Conservation (phyloP, 441 rosid genomes). For the Pelargonium australe region DNA sequence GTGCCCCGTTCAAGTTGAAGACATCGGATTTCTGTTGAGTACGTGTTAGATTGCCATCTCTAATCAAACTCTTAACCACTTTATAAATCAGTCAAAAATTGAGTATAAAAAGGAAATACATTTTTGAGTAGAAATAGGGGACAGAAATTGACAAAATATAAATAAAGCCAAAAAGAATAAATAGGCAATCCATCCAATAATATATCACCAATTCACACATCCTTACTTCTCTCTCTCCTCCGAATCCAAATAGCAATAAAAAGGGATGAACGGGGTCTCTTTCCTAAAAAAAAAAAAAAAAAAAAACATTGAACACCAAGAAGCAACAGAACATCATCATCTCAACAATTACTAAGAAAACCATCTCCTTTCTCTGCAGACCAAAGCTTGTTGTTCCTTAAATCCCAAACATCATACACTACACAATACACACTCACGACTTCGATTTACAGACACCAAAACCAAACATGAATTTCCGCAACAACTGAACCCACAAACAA, state of each 20-base stretch:
- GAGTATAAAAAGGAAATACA: not conserved
- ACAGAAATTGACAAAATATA: not conserved
- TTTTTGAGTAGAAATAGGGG: not conserved
- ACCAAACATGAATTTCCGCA: not conserved
- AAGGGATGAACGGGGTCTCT: not conserved
- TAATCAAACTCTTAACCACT: too few relatives aligned
- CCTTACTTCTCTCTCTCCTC: too few relatives aligned
- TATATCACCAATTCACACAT: not conserved
- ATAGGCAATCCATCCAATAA: not conserved
- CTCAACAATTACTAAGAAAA: not conserved
- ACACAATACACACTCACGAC: not conserved
- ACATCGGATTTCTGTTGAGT: too few relatives aligned
- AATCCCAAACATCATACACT: not conserved
- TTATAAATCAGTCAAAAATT: not conserved
- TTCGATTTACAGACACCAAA: not conserved
- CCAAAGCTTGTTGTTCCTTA: conserved; percentile 1
- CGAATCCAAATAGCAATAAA: not conserved
- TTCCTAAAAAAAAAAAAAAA: not conserved
- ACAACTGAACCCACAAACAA: not conserved
- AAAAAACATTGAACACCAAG: not conserved
- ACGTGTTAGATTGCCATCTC: too few relatives aligned
- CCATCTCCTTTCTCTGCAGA: not conserved
- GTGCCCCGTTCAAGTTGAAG: too few relatives aligned
- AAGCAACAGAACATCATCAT: not conserved
- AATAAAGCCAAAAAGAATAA: not conserved